These are phyloP conservation scores for Lentinula novae-zelandiae DNA, from an alignment of 1,284 basidiomycete species.

Conservation along the genomic window DNA sequence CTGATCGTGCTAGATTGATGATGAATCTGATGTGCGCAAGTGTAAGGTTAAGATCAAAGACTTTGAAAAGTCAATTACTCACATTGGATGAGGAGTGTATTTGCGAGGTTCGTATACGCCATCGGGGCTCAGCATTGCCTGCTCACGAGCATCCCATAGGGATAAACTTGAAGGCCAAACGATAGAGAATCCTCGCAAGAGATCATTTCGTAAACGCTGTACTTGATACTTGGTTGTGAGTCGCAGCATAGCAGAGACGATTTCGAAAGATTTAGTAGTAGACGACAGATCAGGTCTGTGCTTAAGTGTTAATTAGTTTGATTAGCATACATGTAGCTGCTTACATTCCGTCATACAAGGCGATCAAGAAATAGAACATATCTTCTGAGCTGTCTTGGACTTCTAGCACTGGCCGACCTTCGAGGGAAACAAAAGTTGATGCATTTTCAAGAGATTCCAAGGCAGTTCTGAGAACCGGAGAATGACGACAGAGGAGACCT, in stretches of 20 bases:
- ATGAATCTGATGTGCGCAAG: constrained; percentile 32
- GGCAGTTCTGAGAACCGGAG: constrained; percentile 39
- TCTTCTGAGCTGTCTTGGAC: constrained; percentile 67
- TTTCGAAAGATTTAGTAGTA: constrained; percentile 11
- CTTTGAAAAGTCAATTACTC: constrained; percentile 21
- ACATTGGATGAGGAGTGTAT: constrained; percentile 64
- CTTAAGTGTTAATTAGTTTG: constrained; percentile 11
- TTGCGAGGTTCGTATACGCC: constrained; percentile 55
- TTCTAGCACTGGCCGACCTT: constrained; percentile 55
- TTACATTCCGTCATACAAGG: constrained; percentile 76
- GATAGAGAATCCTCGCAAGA: constrained; percentile 44
- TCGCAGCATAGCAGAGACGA: constrained; percentile 53
- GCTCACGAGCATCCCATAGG: constrained; percentile 64
- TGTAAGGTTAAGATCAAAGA: neutral
- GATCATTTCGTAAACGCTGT: constrained; percentile 47
- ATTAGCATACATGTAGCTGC: constrained; percentile 21
- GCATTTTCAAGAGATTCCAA: constrained; percentile 28
- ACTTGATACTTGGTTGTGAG: constrained; percentile 61
- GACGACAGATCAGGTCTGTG: constrained; percentile 11
- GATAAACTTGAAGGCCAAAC: constrained; percentile 56
- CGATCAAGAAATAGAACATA: constrained; percentile 60
- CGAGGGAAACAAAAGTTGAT: constrained; percentile 28
- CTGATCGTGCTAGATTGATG: constrained; percentile 65
- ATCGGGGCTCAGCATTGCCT: constrained; percentile 38
- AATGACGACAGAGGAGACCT: constrained; percentile 62